Conservation (phyloP, 306 rosid species). For the Trifolium pratense region DNA sequence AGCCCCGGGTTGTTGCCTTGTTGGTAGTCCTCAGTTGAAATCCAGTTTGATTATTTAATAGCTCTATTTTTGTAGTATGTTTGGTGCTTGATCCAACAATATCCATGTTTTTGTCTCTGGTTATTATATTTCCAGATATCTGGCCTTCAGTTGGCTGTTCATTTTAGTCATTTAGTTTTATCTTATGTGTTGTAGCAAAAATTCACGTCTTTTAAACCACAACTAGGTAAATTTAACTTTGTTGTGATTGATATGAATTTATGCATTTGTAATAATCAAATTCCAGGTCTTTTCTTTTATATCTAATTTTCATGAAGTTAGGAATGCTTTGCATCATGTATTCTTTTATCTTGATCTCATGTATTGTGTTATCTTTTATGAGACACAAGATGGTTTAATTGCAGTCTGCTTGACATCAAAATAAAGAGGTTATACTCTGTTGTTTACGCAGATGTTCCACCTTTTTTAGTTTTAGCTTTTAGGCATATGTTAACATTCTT, state of each 20-base stretch:
- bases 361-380: conserved; percentile 18
- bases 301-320: conserved; percentile 28
- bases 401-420: conserved; percentile 33
- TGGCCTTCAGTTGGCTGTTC: no score
- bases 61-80: neutral
- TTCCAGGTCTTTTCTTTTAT: neutral
- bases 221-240: neutral
- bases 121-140: no score
- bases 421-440: conserved; percentile 29
- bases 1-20: neutral
- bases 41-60: neutral
- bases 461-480: neutral
- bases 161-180: neutral
- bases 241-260: neutral
- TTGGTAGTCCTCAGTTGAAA: neutral
- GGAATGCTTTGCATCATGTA: conserved; percentile 32
- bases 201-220: neutral
- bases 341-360: conserved; percentile 22
- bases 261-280: neutral
- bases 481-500: conserved; percentile 12
- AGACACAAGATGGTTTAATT: conserved; percentile 11
- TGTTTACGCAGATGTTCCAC: neutral
- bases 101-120: neutral
- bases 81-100: neutral
- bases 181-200: neutral